These are phyloP conservation scores for Neurospora sp. DNA, from an alignment of 495 filamentous ascomycete genomes.

Conservation along the genomic window DNA sequence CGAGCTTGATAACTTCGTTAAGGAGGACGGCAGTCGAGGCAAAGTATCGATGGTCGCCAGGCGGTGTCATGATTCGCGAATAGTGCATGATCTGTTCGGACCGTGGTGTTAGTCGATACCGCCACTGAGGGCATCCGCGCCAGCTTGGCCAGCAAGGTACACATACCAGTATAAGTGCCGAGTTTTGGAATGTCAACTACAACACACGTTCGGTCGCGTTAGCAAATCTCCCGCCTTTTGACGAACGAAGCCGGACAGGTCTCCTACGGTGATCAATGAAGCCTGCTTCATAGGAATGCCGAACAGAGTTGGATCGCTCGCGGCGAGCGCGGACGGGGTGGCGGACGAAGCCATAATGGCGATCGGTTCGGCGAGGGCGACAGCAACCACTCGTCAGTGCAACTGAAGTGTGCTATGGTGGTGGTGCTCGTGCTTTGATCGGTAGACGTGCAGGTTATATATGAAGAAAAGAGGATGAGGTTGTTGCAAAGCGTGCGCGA, in stretches of 20 bases:
- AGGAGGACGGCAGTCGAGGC: constrained; percentile 91
- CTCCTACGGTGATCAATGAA: constrained; percentile 63
- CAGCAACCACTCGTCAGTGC: background rate
- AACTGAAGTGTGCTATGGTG: background rate
- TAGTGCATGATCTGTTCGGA: constrained; percentile 70
- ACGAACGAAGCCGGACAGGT: constrained; percentile 8
- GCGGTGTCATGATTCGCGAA: constrained; percentile 78
- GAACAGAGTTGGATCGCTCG: constrained; percentile 37
- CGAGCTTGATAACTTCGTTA: constrained; percentile 86
- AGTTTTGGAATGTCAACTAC: constrained; percentile 73
- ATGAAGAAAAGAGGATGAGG: background rate
- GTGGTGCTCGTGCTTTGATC: background rate
- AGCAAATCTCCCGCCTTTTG: constrained; percentile 12
- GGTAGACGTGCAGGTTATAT: background rate
- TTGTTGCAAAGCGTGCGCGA: background rate
- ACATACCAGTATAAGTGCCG: constrained; percentile 61
- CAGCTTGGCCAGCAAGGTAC: background rate
- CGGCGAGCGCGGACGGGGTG: constrained; percentile 17
- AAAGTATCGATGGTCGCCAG: constrained; percentile 75
- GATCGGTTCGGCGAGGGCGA: background rate
- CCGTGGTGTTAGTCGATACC: constrained; percentile 5
- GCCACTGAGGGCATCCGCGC: background rate
- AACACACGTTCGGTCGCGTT: background rate
- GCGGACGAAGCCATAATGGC: background rate
- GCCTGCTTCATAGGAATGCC: constrained; percentile 67